Conservation (phyloP, 2,329 filamentous ascomycete genomes). For the Cyphellophora europaea region DNA sequence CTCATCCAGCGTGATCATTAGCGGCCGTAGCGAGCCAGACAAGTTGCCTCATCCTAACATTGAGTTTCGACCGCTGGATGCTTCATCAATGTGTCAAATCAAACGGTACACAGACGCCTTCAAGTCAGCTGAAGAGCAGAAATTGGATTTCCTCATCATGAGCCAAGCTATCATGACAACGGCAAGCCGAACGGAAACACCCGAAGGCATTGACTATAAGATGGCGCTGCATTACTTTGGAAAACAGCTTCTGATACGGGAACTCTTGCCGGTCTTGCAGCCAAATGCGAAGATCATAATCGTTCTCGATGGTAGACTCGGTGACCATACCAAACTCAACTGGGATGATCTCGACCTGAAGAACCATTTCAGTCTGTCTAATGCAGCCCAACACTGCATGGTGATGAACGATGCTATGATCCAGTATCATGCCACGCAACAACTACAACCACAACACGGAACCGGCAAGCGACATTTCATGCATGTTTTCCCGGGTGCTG, state of each 20-base stretch:
- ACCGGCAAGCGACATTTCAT: conserved; percentile 22
- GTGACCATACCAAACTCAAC: conserved; percentile 25
- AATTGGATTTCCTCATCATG: too few relatives aligned
- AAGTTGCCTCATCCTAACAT: too few relatives aligned
- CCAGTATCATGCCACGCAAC: conserved; percentile 24
- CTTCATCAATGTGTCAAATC: too few relatives aligned
- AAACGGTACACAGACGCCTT: too few relatives aligned
- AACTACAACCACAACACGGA: conserved; percentile 17
- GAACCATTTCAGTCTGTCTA: conserved; percentile 23
- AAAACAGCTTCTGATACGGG: conserved; percentile 33
- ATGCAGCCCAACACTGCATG: conserved; percentile 28
- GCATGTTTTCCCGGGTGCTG: conserved; percentile 32
- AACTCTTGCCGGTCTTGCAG: conserved; percentile 29
- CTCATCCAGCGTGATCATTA: too few relatives aligned
- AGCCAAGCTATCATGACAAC: conserved; percentile 28
- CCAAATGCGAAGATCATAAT: conserved; percentile 12
- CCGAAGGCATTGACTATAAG: conserved; percentile 37
- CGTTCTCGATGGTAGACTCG: conserved; percentile 30
- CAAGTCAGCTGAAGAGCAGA: too few relatives aligned
- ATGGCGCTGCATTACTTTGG: conserved; percentile 40
- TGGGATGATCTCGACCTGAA: conserved; percentile 34
- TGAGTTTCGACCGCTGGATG: too few relatives aligned
- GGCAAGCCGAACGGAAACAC: conserved; percentile 26
- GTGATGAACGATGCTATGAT: conserved; percentile 32
- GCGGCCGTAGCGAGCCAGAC: too few relatives aligned